Conservation (phyloP, 2,329 filamentous ascomycete genomes). For the Emmonsiellopsis sp. region DNA sequence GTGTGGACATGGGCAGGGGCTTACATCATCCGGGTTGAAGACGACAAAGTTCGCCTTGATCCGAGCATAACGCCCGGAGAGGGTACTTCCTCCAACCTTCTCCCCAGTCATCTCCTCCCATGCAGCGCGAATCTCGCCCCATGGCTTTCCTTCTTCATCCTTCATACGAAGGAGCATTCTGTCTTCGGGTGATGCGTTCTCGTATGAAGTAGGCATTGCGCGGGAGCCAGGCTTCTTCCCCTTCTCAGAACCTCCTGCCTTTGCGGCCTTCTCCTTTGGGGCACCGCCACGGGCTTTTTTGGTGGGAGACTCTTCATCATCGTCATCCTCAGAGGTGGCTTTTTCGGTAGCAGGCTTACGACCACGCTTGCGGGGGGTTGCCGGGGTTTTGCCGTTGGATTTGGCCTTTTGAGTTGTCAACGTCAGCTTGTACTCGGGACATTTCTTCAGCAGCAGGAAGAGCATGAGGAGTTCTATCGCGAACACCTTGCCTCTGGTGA, state of each 20-base stretch:
- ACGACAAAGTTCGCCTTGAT: conserved; percentile 31
- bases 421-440: background rate
- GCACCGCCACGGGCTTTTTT: conserved; percentile 4
- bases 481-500: background rate
- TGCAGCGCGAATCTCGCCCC: conserved; percentile 18
- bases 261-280: conserved; percentile 2
- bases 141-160: conserved; percentile 16
- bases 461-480: background rate
- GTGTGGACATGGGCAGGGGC: conserved; percentile 4
- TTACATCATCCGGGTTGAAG: conserved; percentile 27
- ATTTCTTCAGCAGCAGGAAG: background rate
- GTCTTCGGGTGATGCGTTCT: conserved; percentile 14
- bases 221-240: conserved; percentile 8
- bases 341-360: conserved; percentile 10
- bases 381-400: background rate
- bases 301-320: conserved; percentile 1
- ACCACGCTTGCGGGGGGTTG: conserved; percentile 16
- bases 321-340: background rate
- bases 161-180: conserved; percentile 20
- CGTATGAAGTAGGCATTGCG: conserved; percentile 17
- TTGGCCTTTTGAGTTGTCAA: background rate
- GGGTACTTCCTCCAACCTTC: conserved; percentile 23
- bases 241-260: background rate
- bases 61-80: conserved; percentile 29
- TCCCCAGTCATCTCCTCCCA: conserved; percentile 22